Percentiles rank a stretch among this genome's conserved stretches.
Conservation (phyloP, 78 protist genomes). For the Dictyostelium intermedium region DNA sequence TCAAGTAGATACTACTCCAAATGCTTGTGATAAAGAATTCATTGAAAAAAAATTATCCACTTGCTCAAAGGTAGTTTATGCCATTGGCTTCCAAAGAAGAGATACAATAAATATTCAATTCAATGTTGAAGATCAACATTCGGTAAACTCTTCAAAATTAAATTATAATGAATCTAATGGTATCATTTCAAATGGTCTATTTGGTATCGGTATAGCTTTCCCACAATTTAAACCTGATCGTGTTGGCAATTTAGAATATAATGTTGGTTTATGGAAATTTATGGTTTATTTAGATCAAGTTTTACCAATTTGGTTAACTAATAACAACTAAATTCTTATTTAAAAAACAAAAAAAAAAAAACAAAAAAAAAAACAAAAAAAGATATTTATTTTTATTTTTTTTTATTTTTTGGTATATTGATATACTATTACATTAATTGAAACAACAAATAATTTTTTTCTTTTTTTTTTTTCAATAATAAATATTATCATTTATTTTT, state of each 20-base stretch:
- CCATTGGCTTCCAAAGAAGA: background rate
- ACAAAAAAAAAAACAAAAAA: no score
- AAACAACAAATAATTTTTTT: no score
- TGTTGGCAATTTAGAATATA: background rate
- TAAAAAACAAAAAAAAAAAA: background rate
- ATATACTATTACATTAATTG: no score
- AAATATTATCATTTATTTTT: no score
- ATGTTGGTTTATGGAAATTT: constrained; percentile 10
- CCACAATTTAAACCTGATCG: background rate
- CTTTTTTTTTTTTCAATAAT: no score
- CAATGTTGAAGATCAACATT: background rate
- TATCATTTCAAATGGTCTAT: background rate
- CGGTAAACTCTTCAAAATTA: background rate
- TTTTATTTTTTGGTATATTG: no score
- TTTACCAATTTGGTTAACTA: background rate
- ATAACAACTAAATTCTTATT: no score
- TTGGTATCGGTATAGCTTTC: background rate
- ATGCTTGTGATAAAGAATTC: background rate
- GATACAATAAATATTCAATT: background rate
- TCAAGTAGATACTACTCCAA: background rate
- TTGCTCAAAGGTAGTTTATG: background rate
- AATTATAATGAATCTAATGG: background rate
- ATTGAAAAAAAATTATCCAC: background rate
- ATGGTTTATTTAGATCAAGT: background rate
- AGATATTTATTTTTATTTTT: no score